These are phyloP conservation scores for Drosera capensis DNA, from an alignment of 148 eudicot genomes.

Conservation along the genomic window DNA sequence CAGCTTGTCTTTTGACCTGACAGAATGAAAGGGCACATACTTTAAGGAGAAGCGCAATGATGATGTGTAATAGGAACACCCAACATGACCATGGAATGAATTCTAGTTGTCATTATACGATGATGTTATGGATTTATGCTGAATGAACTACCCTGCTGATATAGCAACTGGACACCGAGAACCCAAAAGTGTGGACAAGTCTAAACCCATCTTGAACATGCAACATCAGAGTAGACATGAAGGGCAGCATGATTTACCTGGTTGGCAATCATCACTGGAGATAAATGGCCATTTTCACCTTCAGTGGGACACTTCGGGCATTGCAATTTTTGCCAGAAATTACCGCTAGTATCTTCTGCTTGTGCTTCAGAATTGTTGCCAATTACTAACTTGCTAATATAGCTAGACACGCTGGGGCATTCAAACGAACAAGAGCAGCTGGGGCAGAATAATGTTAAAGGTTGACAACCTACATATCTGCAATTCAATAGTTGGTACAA, in stretches of 20 bases:
- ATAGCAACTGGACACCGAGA: neutral
- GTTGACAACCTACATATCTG: conserved; percentile 85
- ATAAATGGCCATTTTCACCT: conserved; percentile 46
- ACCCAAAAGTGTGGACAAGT: neutral
- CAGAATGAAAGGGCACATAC: conserved; percentile 4
- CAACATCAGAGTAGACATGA: neutral
- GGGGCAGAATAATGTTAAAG: conserved; percentile 64
- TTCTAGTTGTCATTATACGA: no score
- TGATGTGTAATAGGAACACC: neutral
- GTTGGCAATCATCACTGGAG: conserved; percentile 66
- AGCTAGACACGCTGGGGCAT: conserved; percentile 61
- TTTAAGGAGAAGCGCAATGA: neutral
- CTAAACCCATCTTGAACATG: no score
- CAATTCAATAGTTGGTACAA: conserved; percentile 8
- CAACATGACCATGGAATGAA: no score
- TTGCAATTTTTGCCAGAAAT: conserved; percentile 49
- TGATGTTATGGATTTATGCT: no score
- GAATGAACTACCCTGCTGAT: neutral
- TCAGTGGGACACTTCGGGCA: conserved; percentile 86
- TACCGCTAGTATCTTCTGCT: conserved; percentile 18
- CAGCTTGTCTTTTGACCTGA: conserved; percentile 82
- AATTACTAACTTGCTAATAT: conserved; percentile 26
- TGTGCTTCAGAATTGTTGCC: conserved; percentile 28
- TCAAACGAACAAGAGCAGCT: conserved; percentile 64
- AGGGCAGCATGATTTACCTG: conserved; percentile 39